Conservation (phyloP, 2,329 filamentous ascomycete genomes). For the Beauveria brongniartii region DNA sequence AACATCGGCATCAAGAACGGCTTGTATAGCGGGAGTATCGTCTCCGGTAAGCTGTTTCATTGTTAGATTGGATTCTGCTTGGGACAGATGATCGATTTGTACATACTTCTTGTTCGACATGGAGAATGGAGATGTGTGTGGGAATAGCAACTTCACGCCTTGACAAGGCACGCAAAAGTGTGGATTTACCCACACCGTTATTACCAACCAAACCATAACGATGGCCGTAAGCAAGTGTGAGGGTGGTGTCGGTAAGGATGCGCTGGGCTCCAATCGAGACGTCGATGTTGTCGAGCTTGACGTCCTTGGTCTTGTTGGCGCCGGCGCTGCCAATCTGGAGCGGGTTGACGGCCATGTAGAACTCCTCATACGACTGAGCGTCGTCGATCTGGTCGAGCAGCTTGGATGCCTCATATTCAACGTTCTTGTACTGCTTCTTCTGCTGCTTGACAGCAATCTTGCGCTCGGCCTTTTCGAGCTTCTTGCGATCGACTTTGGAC, state of each 20-base stretch:
- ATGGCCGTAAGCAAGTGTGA: conserved; percentile 86
- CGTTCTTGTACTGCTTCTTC: conserved; percentile 96
- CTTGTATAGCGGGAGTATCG: conserved; percentile 89
- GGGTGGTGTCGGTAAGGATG: conserved; percentile 81
- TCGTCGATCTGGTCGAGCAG: conserved; percentile 76
- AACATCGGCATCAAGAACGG: conserved; percentile 93
- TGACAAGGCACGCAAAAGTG: conserved; percentile 83
- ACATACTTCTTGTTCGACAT: conserved; percentile 90
- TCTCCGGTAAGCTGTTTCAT: conserved; percentile 71
- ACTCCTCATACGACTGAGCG: conserved; percentile 93
- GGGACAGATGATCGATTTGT: background rate
- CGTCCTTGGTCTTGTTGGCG: conserved; percentile 90
- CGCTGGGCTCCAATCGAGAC: conserved; percentile 83
- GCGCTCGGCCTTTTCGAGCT: conserved; percentile 94
- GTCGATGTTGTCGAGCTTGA: conserved; percentile 95
- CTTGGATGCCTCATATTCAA: conserved; percentile 92
- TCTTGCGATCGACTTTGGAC: conserved; percentile 96
- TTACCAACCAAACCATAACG: conserved; percentile 96
- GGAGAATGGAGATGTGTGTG: conserved; percentile 95
- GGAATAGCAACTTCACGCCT: conserved; percentile 91
- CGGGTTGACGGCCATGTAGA: conserved; percentile 99
- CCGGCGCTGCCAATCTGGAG: conserved; percentile 70
- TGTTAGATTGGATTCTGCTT: conserved; percentile 12
- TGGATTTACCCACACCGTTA: conserved; percentile 98
- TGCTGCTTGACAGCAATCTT: conserved; percentile 98